Evolutionary conservation across 2,329 filamentous ascomycete species (phyloP), one percentile per base, ranked within the genome.

Genomic region (Zymoseptoria tritici): DNA sequence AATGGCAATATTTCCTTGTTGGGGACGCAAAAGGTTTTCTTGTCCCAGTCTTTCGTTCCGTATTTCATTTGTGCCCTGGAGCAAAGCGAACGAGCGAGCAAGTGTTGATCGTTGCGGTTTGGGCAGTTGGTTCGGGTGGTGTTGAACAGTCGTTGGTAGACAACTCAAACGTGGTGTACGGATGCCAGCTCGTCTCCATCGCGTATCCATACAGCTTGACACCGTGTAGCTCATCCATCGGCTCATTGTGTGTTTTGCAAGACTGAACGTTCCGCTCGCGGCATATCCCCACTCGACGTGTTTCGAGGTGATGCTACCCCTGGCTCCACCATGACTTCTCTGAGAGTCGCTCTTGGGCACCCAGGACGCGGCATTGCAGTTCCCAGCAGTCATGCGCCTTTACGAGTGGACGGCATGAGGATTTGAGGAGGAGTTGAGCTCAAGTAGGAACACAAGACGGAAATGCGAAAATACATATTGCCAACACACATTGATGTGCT

Each of bases 1-100:
- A 68, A 74, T 73, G 72, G 72, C 70, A 64, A 57, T 52, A 59
- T 57, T 60, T 42, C 36, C 36, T 46, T 46, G 13, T 46, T n/a
- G 13, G 36, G 16, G 36, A 7, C 4, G 11, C 36, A 16, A 46
- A 46, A 46, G 6, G 36, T 16, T n/a, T n/a, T 46, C n/a, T 46
- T n/a, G 11, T n/a, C 36, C 16, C 36, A n/a, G 36, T 16, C 9
- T 13, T n/a, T n/a, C 36, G 36, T 16, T 46, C 13, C 36, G 11
- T n/a, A 46, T 46, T 46, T 46, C 36, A 46, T 46, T 46, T 46
- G 13, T n/a, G 16, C 3, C 16, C 13, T n/a, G 36, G 36, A 46
- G 36, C 13, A 46, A 46, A 46, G 36, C 36, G 36, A 46, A n/a
- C 11, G 36, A 46, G 13, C 13, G 36, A 46, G 36, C 13, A n/a